Evolutionary conservation across 352 stramenopile genomes (phyloP).

Genomic region (Elongisporangium prolatum): DNA sequence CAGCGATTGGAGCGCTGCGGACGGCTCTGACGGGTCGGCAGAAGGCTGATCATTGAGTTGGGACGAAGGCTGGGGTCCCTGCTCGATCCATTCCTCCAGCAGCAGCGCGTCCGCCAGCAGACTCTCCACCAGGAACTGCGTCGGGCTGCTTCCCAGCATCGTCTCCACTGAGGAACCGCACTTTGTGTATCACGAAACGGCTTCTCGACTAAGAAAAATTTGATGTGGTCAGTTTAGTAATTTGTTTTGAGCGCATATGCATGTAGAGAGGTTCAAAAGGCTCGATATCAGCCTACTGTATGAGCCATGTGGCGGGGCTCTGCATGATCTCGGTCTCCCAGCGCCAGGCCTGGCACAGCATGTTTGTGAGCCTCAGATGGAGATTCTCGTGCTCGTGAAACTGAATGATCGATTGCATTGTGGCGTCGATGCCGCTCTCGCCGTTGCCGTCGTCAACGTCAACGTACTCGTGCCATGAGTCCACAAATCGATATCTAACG

Average conservation of each 20-base stretch:
- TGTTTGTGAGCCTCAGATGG: slow-evolving; percentile 43
- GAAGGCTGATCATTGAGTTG: not conserved
- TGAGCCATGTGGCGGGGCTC: slow-evolving; percentile 8
- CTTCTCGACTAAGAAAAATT: not conserved
- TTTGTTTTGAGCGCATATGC: no score
- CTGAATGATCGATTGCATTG: slow-evolving; percentile 43
- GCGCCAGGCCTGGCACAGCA: slow-evolving; percentile 39
- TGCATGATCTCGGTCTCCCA: slow-evolving; percentile 53
- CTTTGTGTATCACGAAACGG: not conserved
- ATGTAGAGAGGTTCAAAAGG: no score
- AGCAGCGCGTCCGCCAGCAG: not conserved
- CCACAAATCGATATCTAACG: slow-evolving; percentile 16
- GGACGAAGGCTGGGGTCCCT: not conserved
- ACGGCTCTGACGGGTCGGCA: not conserved
- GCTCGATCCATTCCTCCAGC: not conserved
- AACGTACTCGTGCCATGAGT: slow-evolving; percentile 47
- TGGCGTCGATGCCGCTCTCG: slow-evolving; percentile 35
- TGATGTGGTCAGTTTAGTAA: not conserved
- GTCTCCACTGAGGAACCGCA: not conserved
- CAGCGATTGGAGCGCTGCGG: not conserved
- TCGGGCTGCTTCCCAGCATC: not conserved
- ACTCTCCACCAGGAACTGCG: not conserved
- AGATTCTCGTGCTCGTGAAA: slow-evolving; percentile 45
- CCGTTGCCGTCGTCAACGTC: slow-evolving; percentile 21
- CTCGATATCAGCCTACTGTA: no score